A percentile compares a stretch with the other conserved stretches of the same genome.
Conservation (phyloP, 2,329 filamentous ascomycete species). For the Gnomoniopsis sp. region DNA sequence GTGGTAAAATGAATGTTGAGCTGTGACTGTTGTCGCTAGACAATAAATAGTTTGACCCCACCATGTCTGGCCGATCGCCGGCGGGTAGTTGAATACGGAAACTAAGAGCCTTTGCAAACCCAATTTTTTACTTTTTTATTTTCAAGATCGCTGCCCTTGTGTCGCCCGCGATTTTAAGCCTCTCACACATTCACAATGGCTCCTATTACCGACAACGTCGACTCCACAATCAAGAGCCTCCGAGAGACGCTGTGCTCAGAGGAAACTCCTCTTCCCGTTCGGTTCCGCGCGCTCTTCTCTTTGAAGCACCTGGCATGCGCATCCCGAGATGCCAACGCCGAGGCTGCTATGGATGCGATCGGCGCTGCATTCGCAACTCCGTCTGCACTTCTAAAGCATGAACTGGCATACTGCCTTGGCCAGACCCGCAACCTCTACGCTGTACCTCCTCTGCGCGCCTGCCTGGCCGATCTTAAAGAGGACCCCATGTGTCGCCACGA, state of each 20-base stretch:
- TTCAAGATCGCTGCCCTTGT: neutral
- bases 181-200: conserved; percentile 21
- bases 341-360: conserved; percentile 70
- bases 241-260: conserved; percentile 79
- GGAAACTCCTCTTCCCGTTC: conserved; percentile 74
- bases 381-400: conserved; percentile 91
- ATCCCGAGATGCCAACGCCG: conserved; percentile 56
- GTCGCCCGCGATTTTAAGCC: neutral
- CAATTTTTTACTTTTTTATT: neutral
- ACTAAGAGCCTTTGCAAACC: neutral
- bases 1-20: no score
- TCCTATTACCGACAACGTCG: conserved; percentile 20
- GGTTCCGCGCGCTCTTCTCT: conserved; percentile 96
- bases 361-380: conserved; percentile 80
- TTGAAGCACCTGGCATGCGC: conserved; percentile 87
- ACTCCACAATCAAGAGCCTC: conserved; percentile 56
- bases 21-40: no score
- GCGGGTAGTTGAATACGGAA: no score
- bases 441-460: conserved; percentile 66
- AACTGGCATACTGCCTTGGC: conserved; percentile 93
- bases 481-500: conserved; percentile 96
- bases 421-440: conserved; percentile 79
- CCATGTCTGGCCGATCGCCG: no score
- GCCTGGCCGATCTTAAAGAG: conserved; percentile 75
- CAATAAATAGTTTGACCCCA: neutral